Evolutionary conservation across 805 yeast species (phyloP).

Genomic region (Schwanniomyces sp.): DNA sequence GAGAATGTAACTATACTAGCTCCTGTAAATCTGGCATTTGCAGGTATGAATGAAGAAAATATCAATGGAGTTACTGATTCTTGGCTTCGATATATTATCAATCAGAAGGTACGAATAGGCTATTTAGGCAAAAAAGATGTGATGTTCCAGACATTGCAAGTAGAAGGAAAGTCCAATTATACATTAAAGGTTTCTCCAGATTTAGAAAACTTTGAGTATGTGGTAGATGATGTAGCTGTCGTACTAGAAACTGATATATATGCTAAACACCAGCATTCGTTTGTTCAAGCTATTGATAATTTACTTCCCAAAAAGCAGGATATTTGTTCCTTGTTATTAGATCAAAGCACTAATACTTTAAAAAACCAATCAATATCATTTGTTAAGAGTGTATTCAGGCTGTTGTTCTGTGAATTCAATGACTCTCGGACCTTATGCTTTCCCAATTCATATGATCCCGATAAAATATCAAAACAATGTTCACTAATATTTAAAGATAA

Average conservation of each 20-base stretch:
- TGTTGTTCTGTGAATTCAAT: slow-evolving; percentile 10
- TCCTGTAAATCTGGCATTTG: slow-evolving; percentile 78
- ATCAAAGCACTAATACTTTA: slow-evolving; percentile 22
- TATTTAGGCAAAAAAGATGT: slow-evolving; percentile 22
- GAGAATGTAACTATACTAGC: slow-evolving; percentile 73
- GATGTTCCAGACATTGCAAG: slow-evolving; percentile 31
- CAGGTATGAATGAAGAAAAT: not conserved
- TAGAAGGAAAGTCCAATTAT: slow-evolving; percentile 14
- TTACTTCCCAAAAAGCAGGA: slow-evolving; percentile 37
- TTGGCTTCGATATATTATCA: slow-evolving; percentile 30
- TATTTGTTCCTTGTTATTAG: slow-evolving; percentile 36
- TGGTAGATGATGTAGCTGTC: slow-evolving; percentile 43
- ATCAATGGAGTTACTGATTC: slow-evolving; percentile 7
- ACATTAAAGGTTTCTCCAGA: slow-evolving; percentile 24
- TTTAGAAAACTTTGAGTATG: slow-evolving; percentile 25
- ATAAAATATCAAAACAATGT: slow-evolving; percentile 18
- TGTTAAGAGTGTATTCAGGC: slow-evolving; percentile 26
- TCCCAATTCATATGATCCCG: not conserved
- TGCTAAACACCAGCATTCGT: slow-evolving; percentile 64
- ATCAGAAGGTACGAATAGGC: slow-evolving; percentile 33
- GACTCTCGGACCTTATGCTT: not conserved
- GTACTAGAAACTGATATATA: slow-evolving; percentile 57
- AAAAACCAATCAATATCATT: slow-evolving; percentile 24
- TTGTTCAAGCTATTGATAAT: slow-evolving; percentile 62
- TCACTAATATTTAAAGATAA: slow-evolving; percentile 22